phyloP scores from a whole-genome alignment of 306 rosid genomes.

The Malus orientalis region DNA sequence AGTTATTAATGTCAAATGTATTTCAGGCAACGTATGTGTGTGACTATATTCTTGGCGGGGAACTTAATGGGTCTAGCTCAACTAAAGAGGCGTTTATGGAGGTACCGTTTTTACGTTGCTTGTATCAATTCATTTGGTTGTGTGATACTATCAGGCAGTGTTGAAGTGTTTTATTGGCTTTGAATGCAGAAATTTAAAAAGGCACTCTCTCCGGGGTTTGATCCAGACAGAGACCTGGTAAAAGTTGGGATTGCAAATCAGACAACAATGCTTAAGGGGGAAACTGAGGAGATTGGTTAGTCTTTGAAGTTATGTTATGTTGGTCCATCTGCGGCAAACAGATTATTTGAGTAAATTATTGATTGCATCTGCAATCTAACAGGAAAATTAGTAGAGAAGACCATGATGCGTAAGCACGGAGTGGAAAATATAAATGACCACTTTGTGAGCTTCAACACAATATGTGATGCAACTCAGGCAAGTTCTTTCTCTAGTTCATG shows the following conservation, averaged over 20 bases:
- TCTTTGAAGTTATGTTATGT: conserved; percentile 1
- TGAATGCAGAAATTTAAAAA: conserved; percentile 74
- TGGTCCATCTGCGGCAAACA: background rate
- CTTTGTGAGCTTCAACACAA: conserved; percentile 91
- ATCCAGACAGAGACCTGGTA: conserved; percentile 66
- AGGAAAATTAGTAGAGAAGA: conserved; percentile 84
- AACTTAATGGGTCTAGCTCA: conserved; percentile 85
- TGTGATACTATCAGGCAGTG: background rate
- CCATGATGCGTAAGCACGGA: conserved; percentile 81
- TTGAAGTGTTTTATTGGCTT: conserved; percentile 8
- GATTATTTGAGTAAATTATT: conserved; percentile 3
- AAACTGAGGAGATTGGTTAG: conserved; percentile 95
- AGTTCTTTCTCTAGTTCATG: conserved; percentile 6
- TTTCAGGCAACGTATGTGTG: conserved; percentile 83
- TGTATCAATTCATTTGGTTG: background rate
- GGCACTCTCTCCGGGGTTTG: conserved; percentile 77
- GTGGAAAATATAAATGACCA: conserved; percentile 74
- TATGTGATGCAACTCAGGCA: conserved; percentile 97
- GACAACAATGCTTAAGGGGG: conserved; percentile 99
- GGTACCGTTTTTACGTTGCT: conserved; percentile 31
- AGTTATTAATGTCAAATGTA: background rate
- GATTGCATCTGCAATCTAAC: conserved; percentile 12
- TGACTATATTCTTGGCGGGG: conserved; percentile 85
- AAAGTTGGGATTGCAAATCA: conserved; percentile 89
- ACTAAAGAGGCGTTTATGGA: conserved; percentile 76